Evolutionary conservation across 805 yeast species (phyloP), one percentile per base, ranked within the genome.

Genomic region (Kodamaea hsintzibuensis): DNA sequence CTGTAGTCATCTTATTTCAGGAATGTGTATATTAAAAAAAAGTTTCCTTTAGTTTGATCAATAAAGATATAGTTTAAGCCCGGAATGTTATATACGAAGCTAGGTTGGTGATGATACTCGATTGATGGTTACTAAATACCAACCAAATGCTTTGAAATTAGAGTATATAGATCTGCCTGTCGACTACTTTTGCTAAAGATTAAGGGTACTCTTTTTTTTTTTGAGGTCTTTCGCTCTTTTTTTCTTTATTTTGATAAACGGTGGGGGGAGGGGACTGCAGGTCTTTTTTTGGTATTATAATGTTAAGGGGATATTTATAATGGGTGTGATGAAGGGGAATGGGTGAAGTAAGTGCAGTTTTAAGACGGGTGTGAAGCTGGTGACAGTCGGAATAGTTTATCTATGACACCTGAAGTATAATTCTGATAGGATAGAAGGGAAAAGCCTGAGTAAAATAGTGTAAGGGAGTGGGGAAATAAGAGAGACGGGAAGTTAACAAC

Each of bases 1-100:
- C 76, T 17, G 76, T 62, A 7, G 77, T 68, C 79, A 75, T 75
- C 35, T 30, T 30, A 8, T 30, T 8, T 8, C 8, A 27, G 8
- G 35, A 3, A 9, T 30, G 37, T 47, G 39, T 47, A 16, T 7
- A 22, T 22, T 22, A 22, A 22, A 4, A 22, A 22, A 22, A 22
- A 6, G 16, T 4, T 8, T 38, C 42, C n/a, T n/a, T n/a, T n/a
- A 17, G 18, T 38, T 7, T 16, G 44, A 14, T 12, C 4, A 17
- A 9, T 5, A 30, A 30, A n/a, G n/a, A n/a, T n/a, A n/a, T n/a
- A n/a, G n/a, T n/a, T 30, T 30, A 30, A 30, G 35, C 35, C 8
- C 35, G 13, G 8, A 30, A 10, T 30, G 33, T 8, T 5, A 12
- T 30, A 12, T 5, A 30, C 35, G 42, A 38, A 7, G 42, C 42